Conservation (phyloP, 192 early-diverging fungal genomes). For the Lobosporangium transversale region DNA sequence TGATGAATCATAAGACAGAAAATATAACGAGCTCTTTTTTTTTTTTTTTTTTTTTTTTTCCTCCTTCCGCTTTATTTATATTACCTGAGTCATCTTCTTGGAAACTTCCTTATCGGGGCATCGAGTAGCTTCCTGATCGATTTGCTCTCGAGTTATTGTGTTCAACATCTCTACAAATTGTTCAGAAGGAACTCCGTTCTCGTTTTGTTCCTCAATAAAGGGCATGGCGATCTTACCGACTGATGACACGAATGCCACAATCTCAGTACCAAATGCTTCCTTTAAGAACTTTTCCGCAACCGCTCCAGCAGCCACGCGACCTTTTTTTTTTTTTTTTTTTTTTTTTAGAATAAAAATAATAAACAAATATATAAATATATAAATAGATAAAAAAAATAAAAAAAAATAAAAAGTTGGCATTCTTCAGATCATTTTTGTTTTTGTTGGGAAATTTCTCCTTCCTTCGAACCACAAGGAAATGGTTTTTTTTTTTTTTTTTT, state of each 20-base stretch:
- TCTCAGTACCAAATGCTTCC: conserved; percentile 83
- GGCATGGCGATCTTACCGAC: conserved; percentile 87
- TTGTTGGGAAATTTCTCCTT: too few relatives aligned
- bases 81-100: conserved; percentile 83
- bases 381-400: too few relatives aligned
- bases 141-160: conserved; percentile 72
- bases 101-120: conserved; percentile 85
- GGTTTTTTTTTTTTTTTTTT: too few relatives aligned
- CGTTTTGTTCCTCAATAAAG: conserved; percentile 61
- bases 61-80: not conserved
- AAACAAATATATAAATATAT: too few relatives aligned
- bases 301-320: conserved; percentile 95
- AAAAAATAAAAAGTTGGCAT: too few relatives aligned
- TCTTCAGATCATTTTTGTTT: too few relatives aligned
- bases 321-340: conserved; percentile 63
- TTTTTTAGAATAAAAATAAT: conserved; percentile 3
- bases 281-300: conserved; percentile 97
- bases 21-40: not conserved
- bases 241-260: conserved; percentile 94
- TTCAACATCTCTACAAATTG: conserved; percentile 75
- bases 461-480: too few relatives aligned
- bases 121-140: conserved; percentile 88
- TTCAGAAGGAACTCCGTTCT: conserved; percentile 51
- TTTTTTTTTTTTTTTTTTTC: not conserved
- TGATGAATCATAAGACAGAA: not conserved